Evolutionary conservation across 2,329 filamentous ascomycete genomes (phyloP).

Genomic region (Cyclaneusma minus): DNA sequence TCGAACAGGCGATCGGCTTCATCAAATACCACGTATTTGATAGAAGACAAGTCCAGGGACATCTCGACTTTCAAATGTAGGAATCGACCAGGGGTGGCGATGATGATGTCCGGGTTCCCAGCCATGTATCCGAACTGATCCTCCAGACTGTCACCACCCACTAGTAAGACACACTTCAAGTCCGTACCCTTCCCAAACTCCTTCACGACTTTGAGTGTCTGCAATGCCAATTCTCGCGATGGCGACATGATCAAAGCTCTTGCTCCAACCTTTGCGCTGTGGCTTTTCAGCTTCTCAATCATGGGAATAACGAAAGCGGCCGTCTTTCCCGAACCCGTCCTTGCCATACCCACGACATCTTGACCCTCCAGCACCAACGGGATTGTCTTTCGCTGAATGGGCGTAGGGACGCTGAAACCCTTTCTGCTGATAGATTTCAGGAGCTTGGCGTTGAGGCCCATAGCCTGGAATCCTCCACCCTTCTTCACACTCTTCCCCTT

Average conservation of each 20-base stretch:
- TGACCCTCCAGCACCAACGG: slow-evolving; percentile 77
- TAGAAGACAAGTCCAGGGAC: slow-evolving; percentile 76
- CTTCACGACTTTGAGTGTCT: slow-evolving; percentile 93
- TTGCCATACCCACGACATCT: slow-evolving; percentile 97
- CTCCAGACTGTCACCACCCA: slow-evolving; percentile 89
- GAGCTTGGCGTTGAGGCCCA: slow-evolving; percentile 72
- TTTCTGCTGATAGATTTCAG: slow-evolving; percentile 86
- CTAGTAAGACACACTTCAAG: slow-evolving; percentile 74
- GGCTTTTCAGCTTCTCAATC: slow-evolving; percentile 83
- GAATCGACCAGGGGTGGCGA: slow-evolving; percentile 92
- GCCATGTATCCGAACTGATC: slow-evolving; percentile 92
- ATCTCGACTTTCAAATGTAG: slow-evolving; percentile 96
- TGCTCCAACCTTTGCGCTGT: slow-evolving; percentile 74
- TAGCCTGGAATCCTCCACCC: slow-evolving; percentile 89
- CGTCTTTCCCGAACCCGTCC: slow-evolving; percentile 97
- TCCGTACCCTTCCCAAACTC: slow-evolving; percentile 85
- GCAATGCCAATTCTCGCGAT: slow-evolving; percentile 83
- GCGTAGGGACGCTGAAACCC: slow-evolving; percentile 90
- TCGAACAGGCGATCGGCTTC: slow-evolving; percentile 95
- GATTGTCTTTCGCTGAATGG: slow-evolving; percentile 94
- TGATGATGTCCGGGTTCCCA: slow-evolving; percentile 90
- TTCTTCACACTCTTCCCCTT: slow-evolving; percentile 85
- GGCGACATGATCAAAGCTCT: slow-evolving; percentile 82
- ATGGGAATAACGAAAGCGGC: slow-evolving; percentile 97
- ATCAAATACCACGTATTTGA: slow-evolving; percentile 92